Percentiles rank a stretch among this genome's conserved stretches.
phyloP scores from a whole-genome alignment of 495 filamentous ascomycete genomes.

The Echria macrotheca region DNA sequence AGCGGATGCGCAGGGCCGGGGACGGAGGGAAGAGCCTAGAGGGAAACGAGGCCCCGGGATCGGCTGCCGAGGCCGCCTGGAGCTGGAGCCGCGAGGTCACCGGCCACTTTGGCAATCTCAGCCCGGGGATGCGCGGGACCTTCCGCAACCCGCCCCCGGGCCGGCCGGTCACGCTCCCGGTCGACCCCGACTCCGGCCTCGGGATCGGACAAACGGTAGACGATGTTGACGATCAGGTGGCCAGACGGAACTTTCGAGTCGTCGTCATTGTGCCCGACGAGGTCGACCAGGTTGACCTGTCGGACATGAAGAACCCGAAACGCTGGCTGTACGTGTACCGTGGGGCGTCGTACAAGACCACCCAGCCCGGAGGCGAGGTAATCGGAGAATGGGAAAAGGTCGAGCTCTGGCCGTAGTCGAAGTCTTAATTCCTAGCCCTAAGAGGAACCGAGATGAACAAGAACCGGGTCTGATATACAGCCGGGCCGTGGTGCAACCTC shows the following conservation, averaged over 20 bases:
- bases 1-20: slow-evolving; percentile 32
- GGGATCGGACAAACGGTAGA: slow-evolving; percentile 67
- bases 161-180: slow-evolving; percentile 39
- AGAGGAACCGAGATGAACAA: slow-evolving; percentile 1
- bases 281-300: slow-evolving; percentile 72
- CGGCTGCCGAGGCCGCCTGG: slow-evolving; percentile 40
- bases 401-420: slow-evolving; percentile 71
- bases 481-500: not conserved
- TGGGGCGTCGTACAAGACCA: slow-evolving; percentile 27
- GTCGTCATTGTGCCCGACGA: slow-evolving; percentile 75
- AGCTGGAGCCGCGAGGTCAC: slow-evolving; percentile 71
- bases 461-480: not conserved
- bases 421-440: too few relatives aligned
- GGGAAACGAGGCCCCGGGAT: not conserved
- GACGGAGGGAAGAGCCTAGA: slow-evolving; percentile 13
- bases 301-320: slow-evolving; percentile 54
- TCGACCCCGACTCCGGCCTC: slow-evolving; percentile 43
- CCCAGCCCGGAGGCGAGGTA: slow-evolving; percentile 32
- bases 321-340: slow-evolving; percentile 63
- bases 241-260: slow-evolving; percentile 76
- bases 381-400: slow-evolving; percentile 63
- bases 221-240: slow-evolving; percentile 61
- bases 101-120: slow-evolving; percentile 81
- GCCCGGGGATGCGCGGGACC: slow-evolving; percentile 68
- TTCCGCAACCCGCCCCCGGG: slow-evolving; percentile 78